These are phyloP conservation scores for Pythium vanterpoolii DNA, from an alignment of 352 stramenopile genomes.

Conservation along the genomic window DNA sequence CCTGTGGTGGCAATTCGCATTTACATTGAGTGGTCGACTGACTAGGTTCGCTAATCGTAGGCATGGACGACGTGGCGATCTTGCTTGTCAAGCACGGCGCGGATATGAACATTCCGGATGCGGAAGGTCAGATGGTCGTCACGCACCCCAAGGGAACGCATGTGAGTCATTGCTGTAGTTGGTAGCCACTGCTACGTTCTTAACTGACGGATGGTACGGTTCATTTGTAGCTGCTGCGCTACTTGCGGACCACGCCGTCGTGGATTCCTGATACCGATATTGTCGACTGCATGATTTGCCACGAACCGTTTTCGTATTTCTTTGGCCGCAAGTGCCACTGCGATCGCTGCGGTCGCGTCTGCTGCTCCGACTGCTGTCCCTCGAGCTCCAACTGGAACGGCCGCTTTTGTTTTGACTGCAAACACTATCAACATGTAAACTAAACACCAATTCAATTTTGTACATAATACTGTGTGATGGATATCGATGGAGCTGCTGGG, in stretches of 20 bases:
- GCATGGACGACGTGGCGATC: slow-evolving; percentile 57
- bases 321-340: slow-evolving; percentile 75
- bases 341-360: slow-evolving; percentile 69
- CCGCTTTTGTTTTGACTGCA: slow-evolving; percentile 76
- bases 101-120: slow-evolving; percentile 70
- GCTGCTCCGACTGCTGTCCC: slow-evolving; percentile 70
- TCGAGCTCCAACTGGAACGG: slow-evolving; percentile 69
- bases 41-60: slow-evolving; percentile 20
- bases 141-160: slow-evolving; percentile 54
- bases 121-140: slow-evolving; percentile 50
- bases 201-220: neutral
- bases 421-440: slow-evolving; percentile 58
- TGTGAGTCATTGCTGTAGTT: slow-evolving; percentile 29
- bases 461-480: neutral
- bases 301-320: slow-evolving; percentile 65
- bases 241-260: slow-evolving; percentile 49
- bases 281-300: slow-evolving; percentile 66
- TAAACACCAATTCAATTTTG: slow-evolving; percentile 24
- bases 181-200: neutral
- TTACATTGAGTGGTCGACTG: neutral
- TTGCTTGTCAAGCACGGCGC: slow-evolving; percentile 61
- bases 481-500: too few species aligned
- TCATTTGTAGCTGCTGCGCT: slow-evolving; percentile 42
- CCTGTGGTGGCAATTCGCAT: neutral
- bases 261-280: slow-evolving; percentile 63